Evolutionary conservation across 2,329 filamentous ascomycete species (phyloP), one percentile per base, ranked within the genome.

Genomic region (Cryphonectria japonica): DNA sequence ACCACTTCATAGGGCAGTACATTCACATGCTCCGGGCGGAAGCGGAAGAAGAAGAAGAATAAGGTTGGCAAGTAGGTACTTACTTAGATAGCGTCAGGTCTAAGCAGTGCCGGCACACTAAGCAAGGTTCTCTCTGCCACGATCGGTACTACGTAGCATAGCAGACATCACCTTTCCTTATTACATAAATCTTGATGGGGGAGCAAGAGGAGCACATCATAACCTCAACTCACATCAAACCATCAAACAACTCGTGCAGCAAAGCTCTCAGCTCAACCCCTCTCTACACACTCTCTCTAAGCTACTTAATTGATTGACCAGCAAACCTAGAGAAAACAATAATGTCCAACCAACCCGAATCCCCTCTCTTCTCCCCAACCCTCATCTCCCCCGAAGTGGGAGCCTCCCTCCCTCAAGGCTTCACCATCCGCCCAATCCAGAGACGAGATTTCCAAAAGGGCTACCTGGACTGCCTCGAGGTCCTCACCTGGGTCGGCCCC

Each of bases 401-500:
- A 68, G 80, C 86, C 46, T 83, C 85, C 39, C 86, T 95, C 0
- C 92, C 93, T 37, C 81, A 87, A 74, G 88, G 88, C 75, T 95
- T 94, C 84, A 87, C 83, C 2, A 87, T 94, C 77, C 91, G 93
- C 22, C 90, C 93, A 0, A 82, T 95, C 41, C 85, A 88, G 76
- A 88, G 87, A 75, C 83, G 82, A 70, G 93, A 96, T 81, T 94
- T 91, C 81, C 81, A 83, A 61, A 86, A 85, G 62, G 92, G 92
- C 70, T 94, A 94, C 80, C 86, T 95, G 66, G 91, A 93, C 75
- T 92, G 93, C 26, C 84, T 96, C 72, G 85, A 89, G 39, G 92
- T 94, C 22, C 84, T 96, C 70, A 95, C 93, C 1, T 92, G 89
- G 67, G 92, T 95, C 52, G 93, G 92, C 64, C 90, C 94, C 60